These are phyloP conservation scores for Puccinia triticina DNA, from an alignment of 1,284 basidiomycete species.

Conservation along the genomic window DNA sequence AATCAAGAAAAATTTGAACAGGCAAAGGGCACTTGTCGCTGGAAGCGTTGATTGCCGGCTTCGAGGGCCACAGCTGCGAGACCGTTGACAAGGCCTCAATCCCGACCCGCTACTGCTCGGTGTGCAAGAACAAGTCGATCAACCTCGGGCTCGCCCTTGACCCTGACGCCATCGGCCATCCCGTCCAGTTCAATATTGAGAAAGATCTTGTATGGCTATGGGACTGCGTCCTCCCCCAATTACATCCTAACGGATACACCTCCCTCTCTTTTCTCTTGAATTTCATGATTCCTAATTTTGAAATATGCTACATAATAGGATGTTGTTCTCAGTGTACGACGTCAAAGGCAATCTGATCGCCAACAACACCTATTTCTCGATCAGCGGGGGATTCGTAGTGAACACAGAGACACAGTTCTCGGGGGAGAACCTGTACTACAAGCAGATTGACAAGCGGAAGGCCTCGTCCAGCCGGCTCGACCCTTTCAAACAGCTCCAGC, in stretches of 20 bases:
- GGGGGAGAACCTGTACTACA: conserved; percentile 93
- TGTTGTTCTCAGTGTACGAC: conserved; percentile 85
- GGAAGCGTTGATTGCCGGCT: conserved; percentile 58
- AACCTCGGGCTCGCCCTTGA: conserved; percentile 35
- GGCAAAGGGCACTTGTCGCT: conserved; percentile 60
- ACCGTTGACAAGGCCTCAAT: conserved; percentile 58
- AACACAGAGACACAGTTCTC: conserved; percentile 79
- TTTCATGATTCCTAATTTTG: conserved; percentile 66
- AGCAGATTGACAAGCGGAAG: conserved; percentile 78
- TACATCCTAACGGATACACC: conserved; percentile 58
- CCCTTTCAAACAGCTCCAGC: conserved; percentile 65
- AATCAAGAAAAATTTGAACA: background rate
- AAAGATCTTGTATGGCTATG: conserved; percentile 89
- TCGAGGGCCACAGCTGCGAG: conserved; percentile 60
- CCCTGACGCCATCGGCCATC: conserved; percentile 20
- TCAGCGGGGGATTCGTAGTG: conserved; percentile 66
- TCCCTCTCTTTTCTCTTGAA: background rate
- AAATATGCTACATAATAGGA: conserved; percentile 66
- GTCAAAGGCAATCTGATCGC: conserved; percentile 81
- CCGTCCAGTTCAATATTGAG: conserved; percentile 74
- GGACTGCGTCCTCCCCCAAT: conserved; percentile 65
- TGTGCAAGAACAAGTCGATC: conserved; percentile 43
- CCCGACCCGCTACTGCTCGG: conserved; percentile 35
- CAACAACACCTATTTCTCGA: conserved; percentile 85
- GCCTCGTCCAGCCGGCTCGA: conserved; percentile 78